Conservation (phyloP, 192 early-diverging fungal genomes). For the Linnemannia elongata region DNA sequence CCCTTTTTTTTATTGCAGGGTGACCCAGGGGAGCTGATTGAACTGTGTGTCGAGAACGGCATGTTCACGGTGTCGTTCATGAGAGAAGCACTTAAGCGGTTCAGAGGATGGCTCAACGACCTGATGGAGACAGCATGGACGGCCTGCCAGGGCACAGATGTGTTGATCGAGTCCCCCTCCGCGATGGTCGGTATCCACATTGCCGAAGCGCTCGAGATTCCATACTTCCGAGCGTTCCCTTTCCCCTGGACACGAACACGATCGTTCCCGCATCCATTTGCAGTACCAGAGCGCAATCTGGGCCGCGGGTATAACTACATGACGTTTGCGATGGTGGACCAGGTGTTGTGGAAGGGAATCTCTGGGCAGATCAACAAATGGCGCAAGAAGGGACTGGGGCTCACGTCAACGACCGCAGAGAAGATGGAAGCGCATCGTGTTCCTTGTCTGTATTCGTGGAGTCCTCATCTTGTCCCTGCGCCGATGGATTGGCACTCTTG, state of each 20-base stretch:
- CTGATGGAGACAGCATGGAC: constrained; percentile 66
- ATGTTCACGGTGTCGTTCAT: constrained; percentile 74
- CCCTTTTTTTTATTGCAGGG: background rate
- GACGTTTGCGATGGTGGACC: constrained; percentile 75
- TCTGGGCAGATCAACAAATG: constrained; percentile 68
- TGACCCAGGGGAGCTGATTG: constrained; percentile 33
- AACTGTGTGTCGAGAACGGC: constrained; percentile 75
- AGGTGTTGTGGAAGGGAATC: constrained; percentile 73
- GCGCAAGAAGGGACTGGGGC: constrained; percentile 55
- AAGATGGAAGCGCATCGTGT: constrained; percentile 60
- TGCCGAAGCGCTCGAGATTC: constrained; percentile 69
- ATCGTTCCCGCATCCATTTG: constrained; percentile 77
- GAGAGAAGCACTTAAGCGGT: constrained; percentile 65
- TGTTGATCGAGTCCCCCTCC: constrained; percentile 74
- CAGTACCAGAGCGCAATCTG: constrained; percentile 58
- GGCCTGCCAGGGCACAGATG: constrained; percentile 72
- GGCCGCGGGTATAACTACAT: constrained; percentile 69
- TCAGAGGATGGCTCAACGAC: constrained; percentile 72
- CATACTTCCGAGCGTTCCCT: constrained; percentile 76
- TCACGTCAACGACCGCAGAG: constrained; percentile 60
- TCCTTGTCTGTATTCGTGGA: constrained; percentile 72
- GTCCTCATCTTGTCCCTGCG: constrained; percentile 64
- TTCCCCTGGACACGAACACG: constrained; percentile 82
- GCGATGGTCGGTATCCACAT: constrained; percentile 76
- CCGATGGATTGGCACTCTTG: constrained; percentile 74